Conservation (phyloP, 2,329 filamentous ascomycete species). For the Lecanicillium sp. region DNA sequence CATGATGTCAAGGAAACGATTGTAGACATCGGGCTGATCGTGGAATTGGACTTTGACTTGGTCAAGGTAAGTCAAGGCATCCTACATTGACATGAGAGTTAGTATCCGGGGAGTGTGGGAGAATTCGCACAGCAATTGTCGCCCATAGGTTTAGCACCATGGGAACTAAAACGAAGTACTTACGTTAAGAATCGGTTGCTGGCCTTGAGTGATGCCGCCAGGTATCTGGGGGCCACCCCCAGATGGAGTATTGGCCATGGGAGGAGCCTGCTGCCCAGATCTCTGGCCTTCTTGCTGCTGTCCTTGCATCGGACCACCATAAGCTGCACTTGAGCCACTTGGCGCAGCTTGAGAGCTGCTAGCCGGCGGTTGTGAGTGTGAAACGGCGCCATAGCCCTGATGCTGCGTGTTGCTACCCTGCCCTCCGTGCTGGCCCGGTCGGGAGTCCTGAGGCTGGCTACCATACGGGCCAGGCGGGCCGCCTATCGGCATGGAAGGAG, state of each 20-base stretch:
- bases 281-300: slow-evolving; percentile 58
- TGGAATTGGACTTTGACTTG: slow-evolving; percentile 98
- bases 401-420: slow-evolving; percentile 40
- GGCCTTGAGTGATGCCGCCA: slow-evolving; percentile 30
- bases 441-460: slow-evolving; percentile 43
- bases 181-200: slow-evolving; percentile 42
- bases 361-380: slow-evolving; percentile 41
- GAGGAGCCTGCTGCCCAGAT: slow-evolving; percentile 31
- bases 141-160: slow-evolving; percentile 3
- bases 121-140: background rate
- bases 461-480: slow-evolving; percentile 48
- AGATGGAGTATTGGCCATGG: slow-evolving; percentile 38
- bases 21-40: slow-evolving; percentile 95
- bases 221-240: slow-evolving; percentile 27
- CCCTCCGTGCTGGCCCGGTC: slow-evolving; percentile 42
- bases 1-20: slow-evolving; percentile 96
- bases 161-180: slow-evolving; percentile 21
- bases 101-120: slow-evolving; percentile 1
- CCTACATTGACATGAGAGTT: slow-evolving; percentile 25
- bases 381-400: slow-evolving; percentile 49
- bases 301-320: slow-evolving; percentile 59
- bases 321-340: slow-evolving; percentile 54
- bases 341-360: slow-evolving; percentile 48
- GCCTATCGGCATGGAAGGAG: slow-evolving; percentile 43
- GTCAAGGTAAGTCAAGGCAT: slow-evolving; percentile 89